phyloP scores from a whole-genome alignment of 176 grass and related monocot genomes.

The Calamus simplicifolius region DNA sequence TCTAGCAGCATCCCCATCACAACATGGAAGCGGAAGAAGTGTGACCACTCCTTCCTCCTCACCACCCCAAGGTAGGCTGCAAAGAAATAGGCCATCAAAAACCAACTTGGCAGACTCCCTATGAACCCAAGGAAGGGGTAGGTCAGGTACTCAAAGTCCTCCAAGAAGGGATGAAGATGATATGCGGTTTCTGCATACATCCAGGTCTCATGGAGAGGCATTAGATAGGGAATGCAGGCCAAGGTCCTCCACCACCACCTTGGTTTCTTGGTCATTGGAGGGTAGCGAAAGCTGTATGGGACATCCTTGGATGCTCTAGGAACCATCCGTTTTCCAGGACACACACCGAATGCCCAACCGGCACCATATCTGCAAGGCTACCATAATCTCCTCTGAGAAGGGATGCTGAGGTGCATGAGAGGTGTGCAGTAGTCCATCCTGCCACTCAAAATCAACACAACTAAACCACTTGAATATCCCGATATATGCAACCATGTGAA shows the following conservation, averaged over 20 bases:
- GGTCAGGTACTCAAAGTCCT: slow-evolving; percentile 24
- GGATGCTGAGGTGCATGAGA: neutral
- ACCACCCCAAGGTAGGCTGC: slow-evolving; percentile 22
- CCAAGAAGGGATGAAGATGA: slow-evolving; percentile 23
- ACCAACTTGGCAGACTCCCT: slow-evolving; percentile 16
- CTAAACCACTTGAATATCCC: neutral
- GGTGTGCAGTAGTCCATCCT: neutral
- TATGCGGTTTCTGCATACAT: slow-evolving; percentile 31
- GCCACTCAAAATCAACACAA: neutral
- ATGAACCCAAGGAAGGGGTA: slow-evolving; percentile 24
- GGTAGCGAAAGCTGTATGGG: slow-evolving; percentile 15
- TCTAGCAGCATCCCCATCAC: slow-evolving; percentile 35
- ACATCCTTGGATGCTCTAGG: slow-evolving; percentile 21
- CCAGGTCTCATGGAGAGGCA: slow-evolving; percentile 33
- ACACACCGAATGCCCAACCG: neutral
- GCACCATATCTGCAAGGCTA: neutral
- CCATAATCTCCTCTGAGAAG: slow-evolving; percentile 8
- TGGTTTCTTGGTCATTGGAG: slow-evolving; percentile 23
- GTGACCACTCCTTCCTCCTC: slow-evolving; percentile 25
- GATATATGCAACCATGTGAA: neutral
- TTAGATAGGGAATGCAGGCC: slow-evolving; percentile 28
- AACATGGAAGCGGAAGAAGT: slow-evolving; percentile 30
- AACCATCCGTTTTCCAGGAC: neutral
- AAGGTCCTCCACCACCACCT: slow-evolving; percentile 29
- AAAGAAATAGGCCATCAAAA: slow-evolving; percentile 27